Percentiles rank a stretch among this genome's conserved stretches.
These are phyloP conservation scores for Omphalea diandra DNA, from an alignment of 441 rosid species.

Conservation along the genomic window DNA sequence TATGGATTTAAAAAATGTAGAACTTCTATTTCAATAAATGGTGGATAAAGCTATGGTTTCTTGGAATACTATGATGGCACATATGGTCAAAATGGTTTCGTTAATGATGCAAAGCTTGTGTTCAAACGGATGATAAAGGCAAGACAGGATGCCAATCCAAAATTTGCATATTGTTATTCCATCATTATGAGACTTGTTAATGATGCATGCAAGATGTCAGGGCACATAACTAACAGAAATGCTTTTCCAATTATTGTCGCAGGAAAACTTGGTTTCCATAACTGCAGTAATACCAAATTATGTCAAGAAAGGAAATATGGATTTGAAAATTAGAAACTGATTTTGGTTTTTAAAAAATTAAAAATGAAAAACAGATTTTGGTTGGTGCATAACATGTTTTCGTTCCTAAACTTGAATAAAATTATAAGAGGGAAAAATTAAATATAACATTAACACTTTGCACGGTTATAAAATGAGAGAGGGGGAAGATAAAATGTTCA, in stretches of 20 bases:
- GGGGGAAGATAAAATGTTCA: no score
- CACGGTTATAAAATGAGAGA: no score
- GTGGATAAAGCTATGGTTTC: slow-evolving; percentile 11
- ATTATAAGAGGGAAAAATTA: no score
- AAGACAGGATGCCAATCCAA: slow-evolving; percentile 40
- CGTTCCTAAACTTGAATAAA: no score
- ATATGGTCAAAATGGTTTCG: slow-evolving; percentile 55
- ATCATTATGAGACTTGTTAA: slow-evolving; percentile 50
- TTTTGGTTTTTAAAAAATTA: no score
- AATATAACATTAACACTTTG: no score
- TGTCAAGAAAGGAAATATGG: slow-evolving; percentile 58
- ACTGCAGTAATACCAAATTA: slow-evolving; percentile 70
- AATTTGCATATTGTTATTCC: no score
- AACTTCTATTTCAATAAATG: slow-evolving; percentile 9
- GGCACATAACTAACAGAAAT: slow-evolving; percentile 43
- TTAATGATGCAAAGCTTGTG: slow-evolving; percentile 43
- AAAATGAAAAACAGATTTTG: no score
- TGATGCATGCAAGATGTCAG: slow-evolving; percentile 49
- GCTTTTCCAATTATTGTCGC: slow-evolving; percentile 40
- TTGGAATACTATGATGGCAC: slow-evolving; percentile 59
- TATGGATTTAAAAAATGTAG: slow-evolving; percentile 41
- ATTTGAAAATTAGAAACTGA: no score
- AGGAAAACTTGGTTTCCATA: slow-evolving; percentile 52
- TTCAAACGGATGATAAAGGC: slow-evolving; percentile 53
- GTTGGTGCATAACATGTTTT: no score